Evolutionary conservation across 768 basidiomycete genomes (phyloP), one percentile per base, ranked within the genome.

Genomic region (Serendipita indica): DNA sequence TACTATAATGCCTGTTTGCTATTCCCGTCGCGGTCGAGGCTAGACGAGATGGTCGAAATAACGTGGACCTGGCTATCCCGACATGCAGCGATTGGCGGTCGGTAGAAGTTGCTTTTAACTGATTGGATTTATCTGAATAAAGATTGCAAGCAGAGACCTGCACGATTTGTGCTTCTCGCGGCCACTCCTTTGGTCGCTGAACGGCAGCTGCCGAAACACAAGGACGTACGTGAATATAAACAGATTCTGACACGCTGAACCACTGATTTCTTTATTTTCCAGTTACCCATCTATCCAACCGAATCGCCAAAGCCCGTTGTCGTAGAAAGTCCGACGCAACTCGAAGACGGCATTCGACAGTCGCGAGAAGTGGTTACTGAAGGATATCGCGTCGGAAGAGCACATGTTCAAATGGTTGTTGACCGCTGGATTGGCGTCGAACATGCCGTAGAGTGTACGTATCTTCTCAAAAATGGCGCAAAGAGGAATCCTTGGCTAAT

Each of bases 351-450:
- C 60, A 90, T 98, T 60, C 83, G 86, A 14, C 73, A 75, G 18
- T 81, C 75, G 3, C 77, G 94, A 60, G 74, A 78, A 61, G 72
- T 79, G 28, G 75, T 79, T 2, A 79, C 78, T n/a, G 70, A 73
- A 0, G 74, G 77, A 13, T 79, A 84, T 65, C 63, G 68, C 3
- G 76, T 81, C 28, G 79, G 79, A n/a, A 78, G 81, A 59, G 72
- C 75, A 1, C 76, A 79, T 49, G 81, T 91, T 22, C 86, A 91
- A 63, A 77, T 75, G 1, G 79, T 81, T 41, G 79, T 94, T 16
- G 79, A 82, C 32, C 77, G 76, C 62, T 94, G 91, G 91, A 87
- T 98, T 65, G 79, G 78, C 12, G 75, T 91, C 32, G 94, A 97
- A 68, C 79, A 86, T 63, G 77, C 79, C 5, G 82, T 93, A 32